Evolutionary conservation across 768 basidiomycete genomes (phyloP).

Genomic region (Cantharellus cinnabarinus): DNA sequence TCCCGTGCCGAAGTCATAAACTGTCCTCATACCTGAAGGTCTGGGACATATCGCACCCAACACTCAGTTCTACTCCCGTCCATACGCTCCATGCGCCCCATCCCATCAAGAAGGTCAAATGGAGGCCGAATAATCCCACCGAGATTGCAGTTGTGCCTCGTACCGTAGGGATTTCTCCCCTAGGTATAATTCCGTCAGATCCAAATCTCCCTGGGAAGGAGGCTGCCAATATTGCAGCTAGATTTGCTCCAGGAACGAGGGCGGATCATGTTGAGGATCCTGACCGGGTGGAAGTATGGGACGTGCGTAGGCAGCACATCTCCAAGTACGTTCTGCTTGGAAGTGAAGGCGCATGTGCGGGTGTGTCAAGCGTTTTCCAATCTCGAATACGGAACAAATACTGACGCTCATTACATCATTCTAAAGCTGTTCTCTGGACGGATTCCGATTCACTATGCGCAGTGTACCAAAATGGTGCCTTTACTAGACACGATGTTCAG

Average conservation of each 20-base stretch:
- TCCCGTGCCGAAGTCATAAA: no score
- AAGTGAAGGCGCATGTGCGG: conserved; percentile 53
- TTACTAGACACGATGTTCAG: conserved; percentile 60
- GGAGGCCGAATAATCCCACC: conserved; percentile 42
- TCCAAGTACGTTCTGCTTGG: conserved; percentile 64
- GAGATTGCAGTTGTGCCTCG: conserved; percentile 14
- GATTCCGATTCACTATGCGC: conserved; percentile 56
- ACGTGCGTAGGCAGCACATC: conserved; percentile 59
- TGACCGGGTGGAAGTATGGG: conserved; percentile 69
- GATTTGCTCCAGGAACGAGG: background rate
- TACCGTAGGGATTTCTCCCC: conserved; percentile 2
- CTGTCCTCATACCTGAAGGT: conserved; percentile 21
- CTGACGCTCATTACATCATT: background rate
- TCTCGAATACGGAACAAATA: background rate
- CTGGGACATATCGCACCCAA: conserved; percentile 44
- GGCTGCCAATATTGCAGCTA: background rate
- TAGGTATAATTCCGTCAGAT: conserved; percentile 6
- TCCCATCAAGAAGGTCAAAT: conserved; percentile 50
- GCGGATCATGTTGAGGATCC: conserved; percentile 14
- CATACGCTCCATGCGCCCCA: conserved; percentile 59
- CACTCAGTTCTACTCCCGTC: conserved; percentile 37
- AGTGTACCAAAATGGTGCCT: conserved; percentile 52
- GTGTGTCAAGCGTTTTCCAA: conserved; percentile 20
- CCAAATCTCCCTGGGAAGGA: conserved; percentile 10
- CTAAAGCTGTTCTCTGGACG: conserved; percentile 42